Evolutionary conservation across 2,329 filamentous ascomycete genomes (phyloP), one percentile per base, ranked within the genome.

Genomic region (Aspergillus pseudonomiae): DNA sequence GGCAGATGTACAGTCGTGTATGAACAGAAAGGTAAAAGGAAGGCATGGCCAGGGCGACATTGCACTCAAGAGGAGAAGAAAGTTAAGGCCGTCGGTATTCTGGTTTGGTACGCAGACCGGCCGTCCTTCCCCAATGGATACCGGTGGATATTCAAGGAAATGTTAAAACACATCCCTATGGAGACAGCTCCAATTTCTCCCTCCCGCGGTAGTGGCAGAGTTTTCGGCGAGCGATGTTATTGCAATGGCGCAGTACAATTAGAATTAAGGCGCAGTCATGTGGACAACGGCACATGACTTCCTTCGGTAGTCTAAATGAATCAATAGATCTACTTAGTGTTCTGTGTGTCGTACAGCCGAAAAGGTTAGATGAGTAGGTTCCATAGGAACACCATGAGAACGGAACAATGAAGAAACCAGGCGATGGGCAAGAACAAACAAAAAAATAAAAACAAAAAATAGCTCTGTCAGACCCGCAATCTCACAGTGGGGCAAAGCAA

Each of bases 251-350:
- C 46, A 10, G 46, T 19, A 50, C 12, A 28, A 28, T 28, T 50
- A 28, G 9, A 50, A 50, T 50, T 50, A 28, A 32, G 56, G 56
- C 41, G 41, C 43, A 50, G 57, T 59, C 57, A 59, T 59, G 57
- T 50, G 43, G 43, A 34, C 57, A 50, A 32, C 6, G 54, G 21
- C 55, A 52, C 48, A 52, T 52, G 48, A 52, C 48, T 16, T 10
- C 26, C 48, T 50, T 52, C 48, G 48, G 28, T 34, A 34, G 26
- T 52, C 48, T 52, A 52, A 52, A 41, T 41, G 6, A 41, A 41
- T 41, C 16, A 41, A 41, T 41, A 16, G 7, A 41, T 41, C 39
- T 19, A 28, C 26, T 28, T 28, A 36, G 16, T 41, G n/a, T 41
- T 41, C 19, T 36, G 34, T 36, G 34, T 36, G 34, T 36, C 14